Percentiles rank a stretch among this genome's conserved stretches.
Evolutionary conservation across 148 eudicot species (phyloP).

Genomic region (Cornus florida): DNA sequence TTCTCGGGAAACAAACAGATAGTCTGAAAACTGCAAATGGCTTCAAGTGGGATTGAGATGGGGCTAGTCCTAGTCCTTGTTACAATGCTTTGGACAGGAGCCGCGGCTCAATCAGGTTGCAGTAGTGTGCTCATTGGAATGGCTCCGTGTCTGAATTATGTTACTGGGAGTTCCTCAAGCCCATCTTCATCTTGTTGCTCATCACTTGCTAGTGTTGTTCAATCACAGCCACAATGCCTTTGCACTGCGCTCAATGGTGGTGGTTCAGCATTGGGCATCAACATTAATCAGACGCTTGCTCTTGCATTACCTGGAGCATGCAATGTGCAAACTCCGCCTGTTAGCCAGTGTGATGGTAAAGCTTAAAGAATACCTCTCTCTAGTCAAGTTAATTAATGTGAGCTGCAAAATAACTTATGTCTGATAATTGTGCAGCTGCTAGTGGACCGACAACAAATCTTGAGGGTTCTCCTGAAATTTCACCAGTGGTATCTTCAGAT

Average conservation of each 20-base stretch:
- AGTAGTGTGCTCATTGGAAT: conserved; percentile 29
- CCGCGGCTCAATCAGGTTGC: conserved; percentile 37
- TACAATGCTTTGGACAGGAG: conserved; percentile 13
- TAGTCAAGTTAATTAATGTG: neutral
- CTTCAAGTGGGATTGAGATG: conserved; percentile 5
- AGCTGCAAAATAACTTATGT: neutral
- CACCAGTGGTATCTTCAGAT: conserved; percentile 19
- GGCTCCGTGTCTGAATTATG: conserved; percentile 44
- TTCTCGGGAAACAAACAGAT: neutral
- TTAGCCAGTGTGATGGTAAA: conserved; percentile 34
- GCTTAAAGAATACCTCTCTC: neutral
- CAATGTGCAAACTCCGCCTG: conserved; percentile 36
- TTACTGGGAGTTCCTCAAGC: conserved; percentile 31
- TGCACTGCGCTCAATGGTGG: conserved; percentile 47
- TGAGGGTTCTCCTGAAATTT: conserved; percentile 20
- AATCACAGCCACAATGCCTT: conserved; percentile 46
- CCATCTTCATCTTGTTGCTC: conserved; percentile 44
- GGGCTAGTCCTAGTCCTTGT: neutral
- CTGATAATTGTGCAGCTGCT: conserved; percentile 12
- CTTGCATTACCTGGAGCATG: conserved; percentile 31
- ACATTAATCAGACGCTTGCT: conserved; percentile 33
- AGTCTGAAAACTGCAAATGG: conserved; percentile 17
- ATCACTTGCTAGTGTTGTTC: conserved; percentile 33
- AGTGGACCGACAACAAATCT: conserved; percentile 20
- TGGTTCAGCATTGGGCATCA: conserved; percentile 25